Conservation (phyloP, 2,329 filamentous ascomycete genomes). For the Hypoxylon sp. region DNA sequence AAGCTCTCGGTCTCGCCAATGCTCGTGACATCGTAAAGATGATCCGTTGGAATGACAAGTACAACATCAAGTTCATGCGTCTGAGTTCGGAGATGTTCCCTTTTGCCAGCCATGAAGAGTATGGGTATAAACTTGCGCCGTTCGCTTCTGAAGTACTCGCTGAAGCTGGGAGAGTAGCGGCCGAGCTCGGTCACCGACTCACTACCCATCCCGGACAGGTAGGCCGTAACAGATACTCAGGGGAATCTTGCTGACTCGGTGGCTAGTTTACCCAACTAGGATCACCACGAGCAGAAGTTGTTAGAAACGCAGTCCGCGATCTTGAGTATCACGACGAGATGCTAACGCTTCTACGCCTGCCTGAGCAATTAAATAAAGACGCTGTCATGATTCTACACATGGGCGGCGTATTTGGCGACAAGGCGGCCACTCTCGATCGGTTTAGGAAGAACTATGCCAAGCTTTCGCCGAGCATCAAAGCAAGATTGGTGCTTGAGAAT, state of each 20-base stretch:
- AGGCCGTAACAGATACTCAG: conserved; percentile 18
- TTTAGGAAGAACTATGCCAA: conserved; percentile 80
- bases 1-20: conserved; percentile 83
- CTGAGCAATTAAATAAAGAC: conserved; percentile 82
- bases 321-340: conserved; percentile 90
- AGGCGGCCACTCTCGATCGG: conserved; percentile 79
- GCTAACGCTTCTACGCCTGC: conserved; percentile 80
- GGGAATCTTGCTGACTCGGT: conserved; percentile 20
- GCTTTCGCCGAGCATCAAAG: conserved; percentile 78
- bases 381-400: conserved; percentile 96
- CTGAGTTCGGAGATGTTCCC: conserved; percentile 97
- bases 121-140: conserved; percentile 85
- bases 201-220: conserved; percentile 90
- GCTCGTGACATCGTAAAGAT: conserved; percentile 86
- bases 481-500: conserved; percentile 89
- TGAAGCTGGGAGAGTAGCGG: conserved; percentile 81
- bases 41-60: conserved; percentile 91
- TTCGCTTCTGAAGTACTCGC: conserved; percentile 84
- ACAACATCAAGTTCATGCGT: conserved; percentile 91
- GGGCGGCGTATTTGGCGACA: conserved; percentile 91
- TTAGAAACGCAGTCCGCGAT: conserved; percentile 81
- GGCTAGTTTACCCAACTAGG: conserved; percentile 86
- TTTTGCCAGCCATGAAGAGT: conserved; percentile 88
- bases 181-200: conserved; percentile 82
- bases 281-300: conserved; percentile 82